Evolutionary conservation across 2,329 filamentous ascomycete species (phyloP), one percentile per base, ranked within the genome.

Genomic region (Polytolypa hystricis): DNA sequence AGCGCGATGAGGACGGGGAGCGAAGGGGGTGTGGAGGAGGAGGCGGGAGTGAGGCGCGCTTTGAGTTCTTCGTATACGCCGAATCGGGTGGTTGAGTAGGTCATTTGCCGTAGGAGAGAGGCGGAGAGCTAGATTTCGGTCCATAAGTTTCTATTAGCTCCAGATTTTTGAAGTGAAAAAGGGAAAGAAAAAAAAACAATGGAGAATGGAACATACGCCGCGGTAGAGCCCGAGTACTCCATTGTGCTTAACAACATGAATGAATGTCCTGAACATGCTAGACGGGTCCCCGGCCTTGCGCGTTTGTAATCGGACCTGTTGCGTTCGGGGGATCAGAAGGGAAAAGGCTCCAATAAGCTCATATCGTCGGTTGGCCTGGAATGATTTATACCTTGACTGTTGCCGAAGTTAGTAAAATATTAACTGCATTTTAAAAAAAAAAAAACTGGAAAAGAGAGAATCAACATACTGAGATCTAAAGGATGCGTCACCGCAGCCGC

Each of bases 11-110:
- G 78, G n/a, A 75, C 70, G 8, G 77, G 68, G 50, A 94, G 78
- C 2, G 81, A 77, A 2, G 86, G 81, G 35, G 65, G 55, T 18
- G 60, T 57, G 9, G 56, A 58, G 9, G 68, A 57, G 2, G 57
- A 55, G 20, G 61, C 46, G 5, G 70, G 66, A 25, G 75, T 74
- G 54, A 80, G 70, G 35, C 71, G 73, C 16, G 73, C 66, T 65
- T 98, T 98, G 41, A 96, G 70, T 49, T 93, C 79, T 64, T 96
- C 91, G 69, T 98, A 98, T 46, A 95, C 78, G 46, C 86, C 91
- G 65, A 98, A 98, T 33, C 91, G 84, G 25, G 86, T 91, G 34
- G 91, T 98, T 41, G 83, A 91, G 68, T 98, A 98, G 41, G 91
- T 96, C 49, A 87, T 73, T 66, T 96, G 91, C 46, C 91, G 87